A percentile compares a stretch with the other conserved stretches of the same genome.
Conservation (phyloP, 805 yeast genomes). For the Lipomyces chichibuensis region DNA sequence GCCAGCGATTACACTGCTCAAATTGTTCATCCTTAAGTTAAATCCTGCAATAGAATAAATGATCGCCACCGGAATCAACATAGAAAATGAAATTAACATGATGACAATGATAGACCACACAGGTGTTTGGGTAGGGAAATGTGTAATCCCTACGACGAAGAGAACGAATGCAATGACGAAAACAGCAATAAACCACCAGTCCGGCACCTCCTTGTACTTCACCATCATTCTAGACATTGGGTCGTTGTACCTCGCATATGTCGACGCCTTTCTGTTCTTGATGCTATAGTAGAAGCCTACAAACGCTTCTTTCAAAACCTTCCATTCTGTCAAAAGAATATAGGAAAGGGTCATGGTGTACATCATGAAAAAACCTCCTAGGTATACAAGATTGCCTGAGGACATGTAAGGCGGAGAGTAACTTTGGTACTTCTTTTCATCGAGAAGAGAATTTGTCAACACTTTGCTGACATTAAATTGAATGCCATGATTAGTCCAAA, state of each 20-base stretch:
- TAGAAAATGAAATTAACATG: conserved; percentile 54
- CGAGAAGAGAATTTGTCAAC: conserved; percentile 47
- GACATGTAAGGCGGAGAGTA: conserved; percentile 69
- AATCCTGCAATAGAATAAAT: conserved; percentile 65
- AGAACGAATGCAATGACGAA: conserved; percentile 52
- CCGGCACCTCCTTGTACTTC: conserved; percentile 61
- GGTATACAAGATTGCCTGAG: conserved; percentile 62
- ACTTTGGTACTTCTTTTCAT: conserved; percentile 52
- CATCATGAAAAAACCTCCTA: conserved; percentile 59
- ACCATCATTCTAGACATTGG: conserved; percentile 49
- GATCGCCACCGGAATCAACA: conserved; percentile 63
- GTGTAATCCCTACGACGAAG: conserved; percentile 46
- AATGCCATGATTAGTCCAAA: conserved; percentile 50
- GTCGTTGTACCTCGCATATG: conserved; percentile 60
- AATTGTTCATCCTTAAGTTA: conserved; percentile 61
- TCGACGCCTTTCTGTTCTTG: conserved; percentile 50
- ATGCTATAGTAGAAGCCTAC: conserved; percentile 30
- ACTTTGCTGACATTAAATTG: conserved; percentile 51
- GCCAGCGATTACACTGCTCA: conserved; percentile 53
- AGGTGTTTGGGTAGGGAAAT: conserved; percentile 54
- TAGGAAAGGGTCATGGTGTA: conserved; percentile 61
- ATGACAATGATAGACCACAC: conserved; percentile 65
- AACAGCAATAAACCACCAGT: conserved; percentile 60
- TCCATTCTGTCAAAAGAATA: conserved; percentile 27
- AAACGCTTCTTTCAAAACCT: conserved; percentile 3